Percentiles rank a stretch among this genome's conserved stretches.
phyloP scores from a whole-genome alignment of 257 asterid genomes.

The Nicotiana tomentosiformis region DNA sequence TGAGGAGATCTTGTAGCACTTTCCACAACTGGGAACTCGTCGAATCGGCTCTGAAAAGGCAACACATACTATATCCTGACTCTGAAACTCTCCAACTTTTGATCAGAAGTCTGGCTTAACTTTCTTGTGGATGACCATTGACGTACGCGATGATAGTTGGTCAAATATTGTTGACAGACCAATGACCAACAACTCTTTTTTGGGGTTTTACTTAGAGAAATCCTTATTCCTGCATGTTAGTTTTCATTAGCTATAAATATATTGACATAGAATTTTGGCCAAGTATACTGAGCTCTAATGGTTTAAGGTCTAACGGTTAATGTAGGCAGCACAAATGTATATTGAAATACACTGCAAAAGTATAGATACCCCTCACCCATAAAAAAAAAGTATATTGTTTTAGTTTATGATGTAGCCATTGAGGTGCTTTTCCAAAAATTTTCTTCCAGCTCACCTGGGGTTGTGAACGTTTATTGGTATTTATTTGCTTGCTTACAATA shows the following conservation, averaged over 20 bases:
- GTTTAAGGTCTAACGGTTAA: not conserved
- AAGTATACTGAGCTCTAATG: not conserved
- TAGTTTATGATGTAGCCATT: not conserved
- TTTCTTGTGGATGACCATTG: no score
- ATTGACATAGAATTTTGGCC: not conserved
- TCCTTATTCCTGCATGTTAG: not conserved
- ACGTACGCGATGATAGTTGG: no score
- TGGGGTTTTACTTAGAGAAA: no score
- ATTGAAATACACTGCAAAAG: not conserved
- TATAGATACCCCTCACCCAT: not conserved
- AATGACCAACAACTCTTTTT: no score
- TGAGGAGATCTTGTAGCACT: not conserved
- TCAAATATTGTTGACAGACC: no score
- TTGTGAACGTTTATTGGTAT: not conserved
- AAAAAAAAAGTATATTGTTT: not conserved
- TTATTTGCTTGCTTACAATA: no score
- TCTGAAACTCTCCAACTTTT: not conserved
- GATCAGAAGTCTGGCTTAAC: not conserved
- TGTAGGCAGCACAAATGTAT: not conserved
- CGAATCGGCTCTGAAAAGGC: not conserved
- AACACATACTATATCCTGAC: not conserved
- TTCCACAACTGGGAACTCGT: not conserved
- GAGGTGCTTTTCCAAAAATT: not conserved
- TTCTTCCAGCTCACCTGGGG: not conserved
- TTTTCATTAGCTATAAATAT: not conserved